Conservation (phyloP, 169 alveolate genomes). For the Babesia ovis region DNA sequence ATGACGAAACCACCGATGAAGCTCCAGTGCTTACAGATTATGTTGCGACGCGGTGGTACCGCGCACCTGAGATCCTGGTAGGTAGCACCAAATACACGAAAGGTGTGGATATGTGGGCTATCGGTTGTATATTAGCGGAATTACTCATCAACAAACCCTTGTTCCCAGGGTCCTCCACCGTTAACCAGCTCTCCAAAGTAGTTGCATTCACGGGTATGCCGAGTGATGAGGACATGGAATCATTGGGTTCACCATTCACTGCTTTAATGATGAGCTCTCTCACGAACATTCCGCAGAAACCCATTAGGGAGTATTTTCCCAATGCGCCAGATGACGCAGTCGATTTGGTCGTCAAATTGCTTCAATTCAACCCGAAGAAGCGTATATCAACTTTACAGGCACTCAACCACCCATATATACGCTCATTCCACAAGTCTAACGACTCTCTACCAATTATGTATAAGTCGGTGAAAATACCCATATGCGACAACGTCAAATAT, state of each 20-base stretch:
- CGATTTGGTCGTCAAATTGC: constrained; percentile 44
- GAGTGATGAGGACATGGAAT: constrained; percentile 87
- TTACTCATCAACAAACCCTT: constrained; percentile 94
- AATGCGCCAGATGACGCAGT: constrained; percentile 57
- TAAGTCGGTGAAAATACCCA: constrained; percentile 56
- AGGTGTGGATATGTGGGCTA: constrained; percentile 99
- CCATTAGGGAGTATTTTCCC: constrained; percentile 53
- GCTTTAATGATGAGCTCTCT: constrained; percentile 58
- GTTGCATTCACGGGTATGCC: constrained; percentile 94
- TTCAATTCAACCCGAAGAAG: constrained; percentile 68
- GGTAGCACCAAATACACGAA: constrained; percentile 97
- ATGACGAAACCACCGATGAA: constrained; percentile 70
- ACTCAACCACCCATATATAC: constrained; percentile 62
- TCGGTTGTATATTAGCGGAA: constrained; percentile 98
- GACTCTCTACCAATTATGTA: constrained; percentile 26
- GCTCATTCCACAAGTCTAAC: constrained; percentile 57
- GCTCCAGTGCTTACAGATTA: constrained; percentile 94
- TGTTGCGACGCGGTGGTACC: constrained; percentile 99
- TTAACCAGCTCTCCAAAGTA: constrained; percentile 92
- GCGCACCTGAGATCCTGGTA: constrained; percentile 97
- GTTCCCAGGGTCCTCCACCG: constrained; percentile 98
- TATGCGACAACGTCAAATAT: constrained; percentile 64
- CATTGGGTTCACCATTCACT: constrained; percentile 84
- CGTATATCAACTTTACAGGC: constrained; percentile 63
- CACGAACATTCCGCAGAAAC: constrained; percentile 15